Base-by-base conservation (phyloP, 2,329 filamentous ascomycete genomes). In the Pseudofabraea citricarpa region DNA sequence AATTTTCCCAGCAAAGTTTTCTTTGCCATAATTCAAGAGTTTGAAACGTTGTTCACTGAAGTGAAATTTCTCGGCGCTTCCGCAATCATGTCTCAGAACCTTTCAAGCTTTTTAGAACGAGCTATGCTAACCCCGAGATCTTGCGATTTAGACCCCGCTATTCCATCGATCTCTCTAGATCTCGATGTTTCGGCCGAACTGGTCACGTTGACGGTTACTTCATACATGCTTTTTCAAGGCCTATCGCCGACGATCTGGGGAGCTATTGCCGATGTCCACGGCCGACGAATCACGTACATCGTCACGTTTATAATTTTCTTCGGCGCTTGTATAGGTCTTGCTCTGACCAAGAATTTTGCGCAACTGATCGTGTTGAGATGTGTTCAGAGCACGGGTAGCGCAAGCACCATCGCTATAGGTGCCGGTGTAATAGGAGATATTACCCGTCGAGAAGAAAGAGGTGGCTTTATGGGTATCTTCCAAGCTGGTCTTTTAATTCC, bases 401-500 rank as follows among this genome's bases (percentile, higher is more conserved):
- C 73, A 44, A 73, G 73, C 2, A 82, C 79, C 0, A 67, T 83
- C 3, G 73, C 81, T 0, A 66, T 86, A 3, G 68, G 68, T 0
- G 66, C 67, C 19, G 83, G 75, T 0, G 74, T 86, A 1, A 72
- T 86, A 2, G 77, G 78, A 1, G 83, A 87, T 54, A 66, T 84
- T 6, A 69, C 77, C 10, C 82, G 77, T 0, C 72, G 73, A 2
- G 73, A 72, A 2, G 81, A 87, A 55, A 65, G 52, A 32, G 44
- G 83, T 47, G 81, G 74, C 40, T 89, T 85, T 57, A 82, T 89
- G 66, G 83, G 77, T 37, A 73, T 80, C 47, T 76, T 79, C 16
- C 27, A 42, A 29, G 42, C 50, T 40, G 43, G 51, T 15, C 20
- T 36, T 24, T 13, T 44, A 72, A 43, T 55, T 70, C 2, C 65